These are phyloP conservation scores for Sedum album DNA, from an alignment of 164 flowering plant genomes.

Conservation along the genomic window DNA sequence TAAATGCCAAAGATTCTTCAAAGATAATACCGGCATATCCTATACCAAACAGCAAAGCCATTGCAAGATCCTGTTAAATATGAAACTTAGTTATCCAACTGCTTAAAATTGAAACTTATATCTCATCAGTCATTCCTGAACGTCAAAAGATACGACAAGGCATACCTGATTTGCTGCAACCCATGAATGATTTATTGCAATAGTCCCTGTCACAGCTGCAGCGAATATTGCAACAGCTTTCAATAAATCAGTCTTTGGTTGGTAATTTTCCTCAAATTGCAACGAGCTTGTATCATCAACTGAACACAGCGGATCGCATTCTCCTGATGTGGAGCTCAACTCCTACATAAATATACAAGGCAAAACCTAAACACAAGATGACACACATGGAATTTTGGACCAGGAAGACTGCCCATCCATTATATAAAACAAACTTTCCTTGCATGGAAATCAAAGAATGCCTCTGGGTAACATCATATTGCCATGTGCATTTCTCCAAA, in stretches of 20 bases:
- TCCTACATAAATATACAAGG: slow-evolving; percentile 29
- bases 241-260: slow-evolving; percentile 82
- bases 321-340: slow-evolving; percentile 34
- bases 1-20: slow-evolving; percentile 96
- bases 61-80: slow-evolving; percentile 74
- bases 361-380: neutral
- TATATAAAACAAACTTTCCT: slow-evolving; percentile 6
- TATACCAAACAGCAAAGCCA: slow-evolving; percentile 77
- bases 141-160: slow-evolving; percentile 6
- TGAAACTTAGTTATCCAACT: slow-evolving; percentile 14
- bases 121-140: neutral
- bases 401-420: neutral
- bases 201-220: slow-evolving; percentile 61
- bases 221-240: slow-evolving; percentile 81
- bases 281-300: slow-evolving; percentile 79
- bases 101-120: neutral
- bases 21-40: slow-evolving; percentile 94
- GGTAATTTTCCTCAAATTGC: slow-evolving; percentile 68
- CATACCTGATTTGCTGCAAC: slow-evolving; percentile 94
- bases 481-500: neutral
- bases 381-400: neutral
- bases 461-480: neutral
- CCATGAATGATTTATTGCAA: slow-evolving; percentile 93
- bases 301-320: slow-evolving; percentile 97
- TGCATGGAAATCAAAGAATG: neutral